Conservation (phyloP, 2,329 filamentous ascomycete species). For the Onygenales sp. region DNA sequence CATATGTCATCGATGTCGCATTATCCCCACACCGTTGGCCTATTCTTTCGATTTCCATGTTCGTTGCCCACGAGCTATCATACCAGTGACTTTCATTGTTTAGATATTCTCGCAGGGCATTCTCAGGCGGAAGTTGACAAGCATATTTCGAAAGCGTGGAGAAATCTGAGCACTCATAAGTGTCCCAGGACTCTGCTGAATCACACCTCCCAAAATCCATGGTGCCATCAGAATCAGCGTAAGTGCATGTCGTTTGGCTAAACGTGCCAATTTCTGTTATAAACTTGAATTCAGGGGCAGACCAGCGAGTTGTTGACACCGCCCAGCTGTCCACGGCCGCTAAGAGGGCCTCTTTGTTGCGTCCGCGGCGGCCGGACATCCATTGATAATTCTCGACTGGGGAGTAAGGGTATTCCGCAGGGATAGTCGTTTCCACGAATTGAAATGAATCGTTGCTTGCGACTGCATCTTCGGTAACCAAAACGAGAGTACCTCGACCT, state of each 20-base stretch:
- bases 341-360: conserved; percentile 1
- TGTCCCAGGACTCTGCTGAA: neutral
- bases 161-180: neutral
- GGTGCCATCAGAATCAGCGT: too few relatives aligned
- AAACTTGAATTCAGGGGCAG: neutral
- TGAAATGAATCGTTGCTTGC: conserved; percentile 8
- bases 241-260: neutral
- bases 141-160: neutral
- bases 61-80: neutral
- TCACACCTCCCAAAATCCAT: too few relatives aligned
- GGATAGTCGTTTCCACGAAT: neutral
- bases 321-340: neutral
- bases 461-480: neutral
- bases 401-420: neutral
- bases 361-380: conserved; percentile 13
- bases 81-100: neutral
- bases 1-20: neutral
- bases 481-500: conserved; percentile 8
- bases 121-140: neutral
- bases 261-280: neutral
- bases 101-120: neutral
- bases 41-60: conserved; percentile 4
- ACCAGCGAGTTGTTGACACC: neutral
- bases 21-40: too few relatives aligned
- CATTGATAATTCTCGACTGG: conserved; percentile 10